A percentile compares a stretch with the other conserved stretches of the same genome.
Evolutionary conservation across 331 rosid species (phyloP).

Genomic region (Acacia pycnantha): DNA sequence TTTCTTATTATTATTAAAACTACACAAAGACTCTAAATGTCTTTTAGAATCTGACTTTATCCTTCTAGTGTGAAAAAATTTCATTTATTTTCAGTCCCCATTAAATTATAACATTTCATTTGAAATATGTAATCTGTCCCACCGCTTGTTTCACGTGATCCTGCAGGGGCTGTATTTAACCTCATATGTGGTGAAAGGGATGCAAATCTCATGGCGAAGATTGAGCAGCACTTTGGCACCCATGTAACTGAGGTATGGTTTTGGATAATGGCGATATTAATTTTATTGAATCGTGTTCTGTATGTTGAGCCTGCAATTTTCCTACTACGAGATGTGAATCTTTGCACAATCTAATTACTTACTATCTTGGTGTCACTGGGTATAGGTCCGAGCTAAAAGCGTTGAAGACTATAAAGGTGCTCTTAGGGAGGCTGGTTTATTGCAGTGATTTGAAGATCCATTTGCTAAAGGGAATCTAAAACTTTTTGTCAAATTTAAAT

Average conservation of each 20-base stretch:
- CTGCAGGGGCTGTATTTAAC: conserved; percentile 70
- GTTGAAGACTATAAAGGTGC: conserved; percentile 49
- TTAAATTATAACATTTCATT: not conserved
- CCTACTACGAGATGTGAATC: not conserved
- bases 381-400: conserved; percentile 36
- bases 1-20: not conserved
- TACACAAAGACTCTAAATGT: not conserved
- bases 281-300: not conserved
- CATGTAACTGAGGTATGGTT: conserved; percentile 46
- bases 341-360: not conserved
- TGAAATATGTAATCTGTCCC: not conserved
- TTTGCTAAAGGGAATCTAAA: not conserved
- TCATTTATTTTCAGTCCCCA: not conserved
- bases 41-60: not conserved
- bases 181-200: conserved; percentile 48
- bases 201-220: conserved; percentile 45
- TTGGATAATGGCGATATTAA: not conserved
- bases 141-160: conserved; percentile 3
- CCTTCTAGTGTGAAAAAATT: not conserved
- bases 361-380: not conserved
- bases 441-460: conserved; percentile 15
- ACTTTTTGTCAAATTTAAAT: not conserved
- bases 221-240: conserved; percentile 55
- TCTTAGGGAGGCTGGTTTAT: conserved; percentile 53
- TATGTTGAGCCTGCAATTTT: not conserved